Percentiles rank a stretch among this genome's conserved stretches.
phyloP scores from a whole-genome alignment of 202 grass and related monocot species.

The Miscanthus sacchariflorus region DNA sequence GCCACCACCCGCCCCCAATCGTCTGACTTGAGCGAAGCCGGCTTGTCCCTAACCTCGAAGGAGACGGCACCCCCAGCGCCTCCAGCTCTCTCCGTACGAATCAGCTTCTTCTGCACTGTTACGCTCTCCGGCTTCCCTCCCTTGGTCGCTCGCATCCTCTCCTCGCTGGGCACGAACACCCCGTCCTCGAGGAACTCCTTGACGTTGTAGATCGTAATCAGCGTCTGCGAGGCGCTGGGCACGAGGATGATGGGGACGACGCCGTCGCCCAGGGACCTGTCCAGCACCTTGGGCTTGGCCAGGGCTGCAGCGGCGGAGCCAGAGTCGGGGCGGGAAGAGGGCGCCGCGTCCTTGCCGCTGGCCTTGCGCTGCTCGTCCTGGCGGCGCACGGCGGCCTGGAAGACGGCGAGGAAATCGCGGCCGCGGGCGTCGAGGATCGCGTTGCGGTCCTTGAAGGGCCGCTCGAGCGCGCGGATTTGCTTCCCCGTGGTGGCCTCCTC shows the following conservation, averaged over 20 bases:
- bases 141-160: conserved; percentile 81
- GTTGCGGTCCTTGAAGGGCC: conserved; percentile 86
- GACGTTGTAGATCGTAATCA: conserved; percentile 96
- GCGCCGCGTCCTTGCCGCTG: conserved; percentile 70
- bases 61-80: conserved; percentile 50
- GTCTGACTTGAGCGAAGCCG: conserved; percentile 71
- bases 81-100: conserved; percentile 56
- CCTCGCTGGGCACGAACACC: conserved; percentile 84
- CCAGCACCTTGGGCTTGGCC: conserved; percentile 51
- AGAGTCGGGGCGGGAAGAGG: conserved; percentile 47
- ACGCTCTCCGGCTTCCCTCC: conserved; percentile 89
- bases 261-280: conserved; percentile 71
- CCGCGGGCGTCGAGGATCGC: conserved; percentile 81
- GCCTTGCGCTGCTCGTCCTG: conserved; percentile 78
- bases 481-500: conserved; percentile 40
- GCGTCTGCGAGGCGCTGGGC: conserved; percentile 94
- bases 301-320: conserved; percentile 39
- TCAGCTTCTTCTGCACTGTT: conserved; percentile 92
- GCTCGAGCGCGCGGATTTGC: conserved; percentile 62
- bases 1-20: conserved; percentile 90
- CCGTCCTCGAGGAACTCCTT: conserved; percentile 93
- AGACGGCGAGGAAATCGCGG: conserved; percentile 78
- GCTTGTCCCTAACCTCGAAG: conserved; percentile 96
- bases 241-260: conserved; percentile 96
- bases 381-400: conserved; percentile 53